Base-by-base conservation (phyloP, 2,329 filamentous ascomycete genomes). In the Rutstroemia sp. region DNA sequence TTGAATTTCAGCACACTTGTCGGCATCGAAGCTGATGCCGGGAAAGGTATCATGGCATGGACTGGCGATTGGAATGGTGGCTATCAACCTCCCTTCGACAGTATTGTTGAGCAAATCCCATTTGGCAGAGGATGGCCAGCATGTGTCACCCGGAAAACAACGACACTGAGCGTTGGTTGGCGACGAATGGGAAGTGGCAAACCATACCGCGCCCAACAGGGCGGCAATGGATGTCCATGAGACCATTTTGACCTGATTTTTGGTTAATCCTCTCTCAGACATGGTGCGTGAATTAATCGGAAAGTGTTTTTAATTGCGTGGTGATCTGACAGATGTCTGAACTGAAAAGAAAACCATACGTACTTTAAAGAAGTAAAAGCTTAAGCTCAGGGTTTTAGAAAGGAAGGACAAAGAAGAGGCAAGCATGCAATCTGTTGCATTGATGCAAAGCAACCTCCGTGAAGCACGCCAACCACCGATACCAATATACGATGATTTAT, bases 31-130 rank as follows among this genome's bases (percentile, higher is more conserved):
- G 14, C 10, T 48, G 39, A 46, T 19, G 17, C 45, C 52, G 4
- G 30, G 49, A 17, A 51, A 47, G 27, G 47, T 47, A 19, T 58
- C 38, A 41, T 61, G 60, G 41, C 61, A 62, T 12, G 49, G 38
- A 23, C 46, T 52, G 25, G 55, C 58, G 14, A 60, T 41, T 8
- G 60, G 61, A 21, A 53, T 38, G 16, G 58, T 60, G 9, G 51
- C 51, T 17, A 63, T 53, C n/a, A 63, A 44, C 16, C 25, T 58
- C 8, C 61, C 60, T n/a, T 34, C 44, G 8, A 60, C 17, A n/a
- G 57, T 60, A 5, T 51, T 14, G 47, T 63, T 62, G 38, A 63
- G 38, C 2, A 16, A 8, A 30, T 54, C 41, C 61, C 60, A 63
- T 51, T 55, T 27, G 23, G 34, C 14, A 27, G 34, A 14, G 21